phyloP scores from a whole-genome alignment of 805 yeast species.

The Sugiyamaella americana region DNA sequence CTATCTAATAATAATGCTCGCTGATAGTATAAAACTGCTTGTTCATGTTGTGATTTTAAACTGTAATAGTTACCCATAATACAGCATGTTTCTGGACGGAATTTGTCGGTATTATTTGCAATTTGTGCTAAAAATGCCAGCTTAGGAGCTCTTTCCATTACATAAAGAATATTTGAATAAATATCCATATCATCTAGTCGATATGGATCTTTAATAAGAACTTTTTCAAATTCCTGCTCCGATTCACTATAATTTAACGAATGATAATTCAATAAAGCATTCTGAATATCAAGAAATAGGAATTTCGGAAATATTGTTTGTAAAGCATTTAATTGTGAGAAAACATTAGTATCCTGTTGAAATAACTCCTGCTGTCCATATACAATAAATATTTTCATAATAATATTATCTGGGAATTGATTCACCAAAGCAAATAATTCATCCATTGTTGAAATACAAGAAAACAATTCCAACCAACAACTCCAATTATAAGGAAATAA shows the following conservation, averaged over 20 bases:
- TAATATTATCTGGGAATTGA: conserved; percentile 21
- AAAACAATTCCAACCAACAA: conserved; percentile 77
- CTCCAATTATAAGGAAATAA: conserved; percentile 87
- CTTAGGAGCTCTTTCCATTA: conserved; percentile 82
- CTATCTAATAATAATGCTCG: conserved; percentile 80
- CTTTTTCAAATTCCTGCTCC: conserved; percentile 69
- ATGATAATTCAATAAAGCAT: conserved; percentile 76
- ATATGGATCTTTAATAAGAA: conserved; percentile 70
- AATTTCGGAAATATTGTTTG: conserved; percentile 62
- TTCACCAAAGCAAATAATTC: conserved; percentile 31
- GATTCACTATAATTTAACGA: conserved; percentile 80
- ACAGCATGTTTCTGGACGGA: conserved; percentile 92
- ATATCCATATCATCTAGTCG: conserved; percentile 87
- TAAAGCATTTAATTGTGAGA: conserved; percentile 44
- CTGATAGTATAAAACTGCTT: conserved; percentile 87
- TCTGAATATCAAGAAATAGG: conserved; percentile 68
- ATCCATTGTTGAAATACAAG: conserved; percentile 54
- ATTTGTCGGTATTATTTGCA: conserved; percentile 74
- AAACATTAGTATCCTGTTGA: conserved; percentile 49
- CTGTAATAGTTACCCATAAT: conserved; percentile 91
- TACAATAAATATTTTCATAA: conserved; percentile 57
- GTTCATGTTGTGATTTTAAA: conserved; percentile 86
- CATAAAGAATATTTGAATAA: conserved; percentile 91
- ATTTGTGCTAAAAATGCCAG: conserved; percentile 81
- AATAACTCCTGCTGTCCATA: conserved; percentile 71